phyloP scores from a whole-genome alignment of 805 yeast species.

The Teunomyces panamensis region DNA sequence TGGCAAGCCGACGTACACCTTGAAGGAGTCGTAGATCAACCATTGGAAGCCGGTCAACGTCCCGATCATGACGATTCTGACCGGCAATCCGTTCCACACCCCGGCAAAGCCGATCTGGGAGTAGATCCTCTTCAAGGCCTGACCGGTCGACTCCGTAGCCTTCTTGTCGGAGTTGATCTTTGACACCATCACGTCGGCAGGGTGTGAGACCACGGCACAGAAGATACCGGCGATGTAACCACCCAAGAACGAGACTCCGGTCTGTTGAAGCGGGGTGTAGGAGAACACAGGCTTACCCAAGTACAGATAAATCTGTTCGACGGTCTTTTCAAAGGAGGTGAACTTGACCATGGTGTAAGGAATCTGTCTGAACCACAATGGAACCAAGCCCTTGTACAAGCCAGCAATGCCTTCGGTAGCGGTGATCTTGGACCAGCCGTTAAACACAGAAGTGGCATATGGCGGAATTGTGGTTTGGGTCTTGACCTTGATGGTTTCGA shows the following conservation, averaged over 20 bases:
- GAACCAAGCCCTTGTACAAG: conserved; percentile 83
- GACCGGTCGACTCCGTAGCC: conserved; percentile 62
- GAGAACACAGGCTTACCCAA: conserved; percentile 72
- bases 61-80: conserved; percentile 95
- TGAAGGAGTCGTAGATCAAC: conserved; percentile 94
- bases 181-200: conserved; percentile 98
- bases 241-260: conserved; percentile 91
- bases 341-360: conserved; percentile 99
- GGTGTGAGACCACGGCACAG: conserved; percentile 95
- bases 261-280: conserved; percentile 73
- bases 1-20: conserved; percentile 91
- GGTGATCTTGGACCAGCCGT: conserved; percentile 64
- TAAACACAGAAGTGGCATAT: conserved; percentile 57
- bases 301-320: conserved; percentile 68
- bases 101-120: conserved; percentile 82
- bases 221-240: conserved; percentile 97
- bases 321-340: conserved; percentile 90
- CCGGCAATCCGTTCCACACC: conserved; percentile 92
- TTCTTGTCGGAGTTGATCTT: conserved; percentile 75
- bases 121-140: conserved; percentile 74
- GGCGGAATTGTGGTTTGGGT: conserved; percentile 95
- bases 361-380: conserved; percentile 94
- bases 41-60: conserved; percentile 96
- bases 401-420: conserved; percentile 70
- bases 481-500: conserved; percentile 91